Evolutionary conservation across 176 grass and related monocot species (phyloP), one percentile per base, ranked within the genome.

Genomic region (Triticum urartu): DNA sequence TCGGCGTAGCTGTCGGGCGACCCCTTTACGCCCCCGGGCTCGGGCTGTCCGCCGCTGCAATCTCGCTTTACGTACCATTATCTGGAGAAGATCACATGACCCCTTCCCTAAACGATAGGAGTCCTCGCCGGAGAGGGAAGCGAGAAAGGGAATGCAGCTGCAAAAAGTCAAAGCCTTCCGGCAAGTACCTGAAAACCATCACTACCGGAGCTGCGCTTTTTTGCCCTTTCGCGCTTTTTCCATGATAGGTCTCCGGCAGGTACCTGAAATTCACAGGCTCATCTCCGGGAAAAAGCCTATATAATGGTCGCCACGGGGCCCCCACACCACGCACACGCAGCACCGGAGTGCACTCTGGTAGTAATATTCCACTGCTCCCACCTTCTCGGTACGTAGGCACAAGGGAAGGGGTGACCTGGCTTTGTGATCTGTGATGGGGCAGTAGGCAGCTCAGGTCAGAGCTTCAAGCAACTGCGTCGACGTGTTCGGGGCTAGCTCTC

Each of bases 1-100:
- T 90, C 75, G 4, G 14, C 18, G 81, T 80, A 81, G 85, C 81
- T 91, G 68, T 91, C 85, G 62, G 33, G 56, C 38, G 8, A 20
- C 62, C 64, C 42, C 30, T 86, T 85, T 47, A 54, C 18, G 14
- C 0, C 15, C n/a, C 63, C 72, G 72, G 40, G 47, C 22, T 65
- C 72, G 72, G 40, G 47, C 22, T 65, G 28, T 80, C 61, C 78
- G 39, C 21, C 7, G 56, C 6, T 40, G 80, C 30, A 71, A 84
- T 52, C 65, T 52, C 12, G 81, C 75, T 89, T 89, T 89, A 56
- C 75, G 28, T 30, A 40, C 62, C 56, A 20, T 59, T 75, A 47
- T 9, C 40, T 54, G 38, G 77, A 74, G 77, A 45, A 28, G 34
- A 75, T 89, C 77, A 81, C 77, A 69, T 87, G 89, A 79, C 12